Base-by-base conservation (phyloP, 1,139 yeast species). In the Nakaseomyces kungkrabaensis region DNA sequence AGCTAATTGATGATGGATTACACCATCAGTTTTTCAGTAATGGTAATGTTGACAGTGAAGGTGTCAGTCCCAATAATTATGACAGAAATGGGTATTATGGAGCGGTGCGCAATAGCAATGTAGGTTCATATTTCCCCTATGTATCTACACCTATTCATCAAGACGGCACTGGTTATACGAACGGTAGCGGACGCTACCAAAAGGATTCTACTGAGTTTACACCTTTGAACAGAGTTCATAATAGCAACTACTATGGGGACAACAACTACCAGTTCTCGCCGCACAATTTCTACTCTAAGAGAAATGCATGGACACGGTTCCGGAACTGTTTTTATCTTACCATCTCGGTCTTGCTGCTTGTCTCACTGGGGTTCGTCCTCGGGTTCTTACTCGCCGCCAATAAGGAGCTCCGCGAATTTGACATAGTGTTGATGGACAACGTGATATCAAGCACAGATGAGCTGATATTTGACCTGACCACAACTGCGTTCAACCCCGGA, bases 371-470 rank as follows among this genome's bases (percentile, higher is more conserved):
- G 2, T 89, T 88, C 62, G 71, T 84, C 5, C 74, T 85, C 63
- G 97, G 97, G 0, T 87, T 90, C 62, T 71, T 88, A 4, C 71
- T 90, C 50, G 97, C 97, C 0, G 83, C 96, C 1, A 82, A 90
- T 22, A 89, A 88, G 60, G 96, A 92, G 51, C 72, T 92, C 54
- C 80, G 84, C 50, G 74, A 78, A 54, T 84, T 88, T 31, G 69
- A 77, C 29, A 77, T 89, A 10, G 66, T 72, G 1, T 71, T 79
- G 11, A 73, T 90, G 48, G 79, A 78, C 50, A 87, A 86, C 58
- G 78, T 92, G 0, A 72, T 90, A 31, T 87, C 88, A 3, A 82
- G 95, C 53, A 82, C 83, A 57, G 96, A 89, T 61, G 97, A 89
- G 62, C 71, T 92, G 48, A 77, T 89, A 1, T 88, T 90, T 68